Percentiles rank a stretch among this genome's conserved stretches.
Evolutionary conservation across 2,329 filamentous ascomycete genomes (phyloP).

Genomic region (Alternaria angustiovoidea): DNA sequence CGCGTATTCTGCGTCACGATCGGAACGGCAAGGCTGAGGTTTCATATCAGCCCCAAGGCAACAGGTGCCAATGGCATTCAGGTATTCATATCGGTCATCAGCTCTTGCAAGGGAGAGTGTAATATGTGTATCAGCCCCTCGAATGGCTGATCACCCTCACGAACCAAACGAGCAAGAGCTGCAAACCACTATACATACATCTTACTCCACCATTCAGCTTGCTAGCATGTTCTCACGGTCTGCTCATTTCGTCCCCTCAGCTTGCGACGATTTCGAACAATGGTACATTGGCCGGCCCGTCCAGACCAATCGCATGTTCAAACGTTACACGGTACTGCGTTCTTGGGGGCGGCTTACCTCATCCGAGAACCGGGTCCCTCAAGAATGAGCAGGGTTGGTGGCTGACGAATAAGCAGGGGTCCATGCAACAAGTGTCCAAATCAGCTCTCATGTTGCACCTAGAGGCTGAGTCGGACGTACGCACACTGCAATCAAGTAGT

Average conservation of each 20-base stretch:
- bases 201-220: background rate
- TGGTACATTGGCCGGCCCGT: background rate
- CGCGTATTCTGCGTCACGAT: background rate
- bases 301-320: background rate
- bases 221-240: background rate
- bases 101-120: background rate
- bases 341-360: slow-evolving; percentile 12
- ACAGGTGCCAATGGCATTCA: background rate
- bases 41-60: background rate
- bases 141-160: background rate
- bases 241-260: background rate
- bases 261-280: background rate
- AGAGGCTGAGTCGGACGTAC: background rate
- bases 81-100: background rate
- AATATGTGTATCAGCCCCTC: background rate
- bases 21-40: background rate
- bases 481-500: background rate
- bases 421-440: background rate
- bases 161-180: background rate
- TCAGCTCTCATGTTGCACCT: background rate
- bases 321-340: background rate
- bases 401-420: slow-evolving; percentile 1
- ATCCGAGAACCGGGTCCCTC: background rate
- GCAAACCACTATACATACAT: background rate
- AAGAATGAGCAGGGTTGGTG: slow-evolving; percentile 5